These are phyloP conservation scores for Phellopilus nigrolimitatus DNA, from an alignment of 1,284 basidiomycete species.

Conservation along the genomic window DNA sequence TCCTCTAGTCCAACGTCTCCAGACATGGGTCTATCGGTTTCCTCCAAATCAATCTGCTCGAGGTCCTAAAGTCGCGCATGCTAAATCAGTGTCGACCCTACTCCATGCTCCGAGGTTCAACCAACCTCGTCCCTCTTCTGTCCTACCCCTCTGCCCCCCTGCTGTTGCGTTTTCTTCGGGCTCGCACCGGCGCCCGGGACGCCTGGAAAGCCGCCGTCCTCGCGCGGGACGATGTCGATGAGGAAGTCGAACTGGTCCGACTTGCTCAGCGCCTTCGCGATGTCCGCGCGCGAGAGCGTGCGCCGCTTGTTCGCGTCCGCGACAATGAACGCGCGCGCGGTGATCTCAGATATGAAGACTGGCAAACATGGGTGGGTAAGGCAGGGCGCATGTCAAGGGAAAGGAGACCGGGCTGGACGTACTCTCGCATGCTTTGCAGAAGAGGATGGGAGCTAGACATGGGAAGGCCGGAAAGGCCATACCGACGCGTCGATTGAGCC, in stretches of 20 bases:
- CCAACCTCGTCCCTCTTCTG: neutral
- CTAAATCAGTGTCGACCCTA: too few relatives aligned
- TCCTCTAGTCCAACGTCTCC: neutral
- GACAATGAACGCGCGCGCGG: conserved; percentile 88
- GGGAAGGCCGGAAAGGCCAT: neutral
- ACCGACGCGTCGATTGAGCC: conserved; percentile 8
- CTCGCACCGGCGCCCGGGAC: conserved; percentile 3
- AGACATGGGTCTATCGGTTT: neutral
- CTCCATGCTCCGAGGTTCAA: too few relatives aligned
- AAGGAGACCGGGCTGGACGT: conserved; percentile 32
- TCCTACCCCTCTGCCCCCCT: neutral
- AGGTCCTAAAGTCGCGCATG: neutral
- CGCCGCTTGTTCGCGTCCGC: conserved; percentile 91
- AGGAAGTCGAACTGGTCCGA: conserved; percentile 92
- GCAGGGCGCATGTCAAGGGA: neutral
- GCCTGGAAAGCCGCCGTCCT: conserved; percentile 54
- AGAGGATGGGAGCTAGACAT: conserved; percentile 76
- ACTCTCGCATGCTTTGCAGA: conserved; percentile 97
- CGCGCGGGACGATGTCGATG: conserved; percentile 87
- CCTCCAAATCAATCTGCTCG: neutral
- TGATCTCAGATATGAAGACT: conserved; percentile 96
- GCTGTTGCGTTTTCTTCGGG: neutral
- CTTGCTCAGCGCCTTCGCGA: conserved; percentile 84
- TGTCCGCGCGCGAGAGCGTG: conserved; percentile 86
- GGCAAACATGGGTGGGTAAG: conserved; percentile 10